These are phyloP conservation scores for Dunaliella primolecta DNA, from an alignment of 139 green algal species.

Conservation along the genomic window DNA sequence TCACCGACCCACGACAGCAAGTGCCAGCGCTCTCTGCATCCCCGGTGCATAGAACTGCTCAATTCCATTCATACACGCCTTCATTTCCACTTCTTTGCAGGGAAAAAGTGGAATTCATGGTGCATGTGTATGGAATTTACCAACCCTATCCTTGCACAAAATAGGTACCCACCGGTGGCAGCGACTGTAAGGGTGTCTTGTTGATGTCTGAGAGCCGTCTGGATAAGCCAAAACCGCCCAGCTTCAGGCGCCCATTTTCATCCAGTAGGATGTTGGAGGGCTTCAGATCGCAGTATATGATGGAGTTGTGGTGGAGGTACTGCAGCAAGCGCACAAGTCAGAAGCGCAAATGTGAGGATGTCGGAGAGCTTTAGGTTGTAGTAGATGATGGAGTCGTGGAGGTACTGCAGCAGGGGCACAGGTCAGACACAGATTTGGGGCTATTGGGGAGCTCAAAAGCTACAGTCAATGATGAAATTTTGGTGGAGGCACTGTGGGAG, in stretches of 20 bases:
- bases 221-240: conserved; percentile 91
- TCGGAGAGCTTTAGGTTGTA: conserved; percentile 95
- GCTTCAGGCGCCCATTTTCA: conserved; percentile 88
- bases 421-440: too few relatives aligned
- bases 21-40: too few relatives aligned
- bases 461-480: too few relatives aligned
- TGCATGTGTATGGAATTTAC: not conserved
- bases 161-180: conserved; percentile 33
- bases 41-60: too few relatives aligned
- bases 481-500: not conserved
- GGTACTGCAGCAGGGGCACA: conserved; percentile 66
- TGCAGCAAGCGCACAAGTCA: too few relatives aligned
- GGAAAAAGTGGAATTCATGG: too few relatives aligned
- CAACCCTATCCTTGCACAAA: not conserved
- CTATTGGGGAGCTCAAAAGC: conserved; percentile 93
- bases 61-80: too few relatives aligned
- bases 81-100: too few relatives aligned
- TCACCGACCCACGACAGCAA: too few relatives aligned
- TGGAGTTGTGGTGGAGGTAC: conserved; percentile 76
- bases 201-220: conserved; percentile 74
- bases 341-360: too few relatives aligned
- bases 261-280: conserved; percentile 93
- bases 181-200: conserved; percentile 56
- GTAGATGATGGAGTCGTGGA: conserved; percentile 86
- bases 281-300: conserved; percentile 92